Conservation (phyloP, 352 stramenopile genomes). For the Phytophthora fragariae region DNA sequence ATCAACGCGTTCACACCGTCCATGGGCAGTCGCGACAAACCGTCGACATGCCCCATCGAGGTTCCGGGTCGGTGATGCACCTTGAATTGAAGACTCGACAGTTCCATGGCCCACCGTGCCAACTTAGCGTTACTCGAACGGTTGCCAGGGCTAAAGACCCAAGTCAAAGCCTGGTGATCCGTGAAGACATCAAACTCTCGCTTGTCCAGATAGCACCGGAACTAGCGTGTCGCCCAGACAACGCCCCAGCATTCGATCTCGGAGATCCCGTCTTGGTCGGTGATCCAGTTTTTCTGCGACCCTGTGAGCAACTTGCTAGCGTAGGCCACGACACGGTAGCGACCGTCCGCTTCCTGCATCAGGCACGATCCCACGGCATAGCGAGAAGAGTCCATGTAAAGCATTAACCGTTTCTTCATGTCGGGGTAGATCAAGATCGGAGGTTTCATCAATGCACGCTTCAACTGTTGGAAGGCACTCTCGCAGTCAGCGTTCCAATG, state of each 20-base stretch:
- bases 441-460: not conserved
- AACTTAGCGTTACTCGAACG: conserved; percentile 1
- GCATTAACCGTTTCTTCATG: conserved; percentile 1
- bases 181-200: no score
- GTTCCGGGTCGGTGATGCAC: conserved; percentile 5
- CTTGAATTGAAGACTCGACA: conserved; percentile 8
- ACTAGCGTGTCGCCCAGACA: no score
- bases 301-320: no score
- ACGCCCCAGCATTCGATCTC: no score
- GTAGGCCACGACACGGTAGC: not conserved
- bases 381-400: conserved; percentile 4
- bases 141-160: no score
- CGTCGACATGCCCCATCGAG: conserved; percentile 6
- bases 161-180: no score
- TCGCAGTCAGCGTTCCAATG: conserved; percentile 4
- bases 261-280: no score
- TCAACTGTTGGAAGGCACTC: not conserved
- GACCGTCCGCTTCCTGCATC: conserved; percentile 1
- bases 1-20: not conserved
- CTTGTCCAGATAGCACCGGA: no score
- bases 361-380: conserved; percentile 8
- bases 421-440: conserved; percentile 9
- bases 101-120: conserved; percentile 12
- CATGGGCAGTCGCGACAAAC: not conserved
- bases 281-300: no score